phyloP scores from a whole-genome alignment of 1,139 yeast genomes.

The Geotrichum bryndzae region DNA sequence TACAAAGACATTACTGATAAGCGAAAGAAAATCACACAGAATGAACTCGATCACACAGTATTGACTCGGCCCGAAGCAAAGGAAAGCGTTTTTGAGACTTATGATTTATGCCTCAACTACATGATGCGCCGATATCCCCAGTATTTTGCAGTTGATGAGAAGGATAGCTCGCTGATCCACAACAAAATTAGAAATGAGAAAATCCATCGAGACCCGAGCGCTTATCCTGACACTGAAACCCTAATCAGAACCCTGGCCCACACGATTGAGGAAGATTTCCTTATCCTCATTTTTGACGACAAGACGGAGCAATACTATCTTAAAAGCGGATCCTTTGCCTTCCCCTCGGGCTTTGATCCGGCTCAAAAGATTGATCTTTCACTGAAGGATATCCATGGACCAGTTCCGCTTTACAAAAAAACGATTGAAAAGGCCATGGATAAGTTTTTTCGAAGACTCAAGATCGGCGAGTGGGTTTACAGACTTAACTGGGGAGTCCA shows the following conservation, averaged over 20 bases:
- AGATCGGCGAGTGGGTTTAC: slow-evolving; percentile 49
- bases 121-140: slow-evolving; percentile 56
- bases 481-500: slow-evolving; percentile 61
- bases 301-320: slow-evolving; percentile 54
- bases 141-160: slow-evolving; percentile 40
- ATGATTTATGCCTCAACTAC: slow-evolving; percentile 44
- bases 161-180: slow-evolving; percentile 27
- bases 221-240: slow-evolving; percentile 12
- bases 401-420: slow-evolving; percentile 55
- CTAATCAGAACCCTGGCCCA: slow-evolving; percentile 42
- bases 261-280: slow-evolving; percentile 63
- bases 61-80: slow-evolving; percentile 40
- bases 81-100: slow-evolving; percentile 53
- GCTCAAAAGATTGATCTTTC: slow-evolving; percentile 42
- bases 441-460: slow-evolving; percentile 47
- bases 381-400: slow-evolving; percentile 47
- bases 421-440: slow-evolving; percentile 58
- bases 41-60: slow-evolving; percentile 40
- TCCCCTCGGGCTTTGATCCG: slow-evolving; percentile 76
- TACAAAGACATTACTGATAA: slow-evolving; percentile 45
- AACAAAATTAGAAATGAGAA: slow-evolving; percentile 43
- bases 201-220: slow-evolving; percentile 35
- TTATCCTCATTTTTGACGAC: slow-evolving; percentile 51
- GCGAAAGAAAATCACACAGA: slow-evolving; percentile 41
- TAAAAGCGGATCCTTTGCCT: slow-evolving; percentile 59